Percentiles rank a stretch among this genome's conserved stretches.
phyloP scores from a whole-genome alignment of 2,329 filamentous ascomycete genomes.

The Alternaria sp. region DNA sequence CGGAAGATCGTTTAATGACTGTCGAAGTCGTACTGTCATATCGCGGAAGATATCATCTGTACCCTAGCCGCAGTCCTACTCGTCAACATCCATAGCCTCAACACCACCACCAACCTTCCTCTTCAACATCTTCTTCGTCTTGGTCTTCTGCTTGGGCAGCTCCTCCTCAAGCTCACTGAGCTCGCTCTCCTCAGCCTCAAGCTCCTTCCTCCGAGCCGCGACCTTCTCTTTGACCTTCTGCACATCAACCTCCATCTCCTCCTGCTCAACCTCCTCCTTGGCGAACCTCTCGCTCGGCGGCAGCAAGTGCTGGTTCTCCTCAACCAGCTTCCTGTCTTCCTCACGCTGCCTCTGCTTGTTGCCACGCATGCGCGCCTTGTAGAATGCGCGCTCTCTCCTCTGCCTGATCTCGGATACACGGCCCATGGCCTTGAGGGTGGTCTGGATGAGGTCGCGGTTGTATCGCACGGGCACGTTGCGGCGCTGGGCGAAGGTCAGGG shows the following conservation, averaged over 20 bases:
- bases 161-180: conserved; percentile 46
- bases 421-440: conserved; percentile 91
- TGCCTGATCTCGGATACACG: conserved; percentile 84
- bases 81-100: conserved; percentile 58
- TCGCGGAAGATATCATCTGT: not conserved
- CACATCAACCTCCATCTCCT: conserved; percentile 61
- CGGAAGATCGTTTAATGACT: not conserved
- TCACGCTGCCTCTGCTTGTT: conserved; percentile 83
- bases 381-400: conserved; percentile 87
- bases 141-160: conserved; percentile 50
- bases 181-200: conserved; percentile 62
- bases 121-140: conserved; percentile 52
- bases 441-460: conserved; percentile 87
- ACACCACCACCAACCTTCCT: conserved; percentile 54
- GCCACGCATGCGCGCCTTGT: conserved; percentile 90
- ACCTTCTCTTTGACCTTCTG: conserved; percentile 58
- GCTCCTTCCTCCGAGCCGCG: conserved; percentile 65
- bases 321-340: conserved; percentile 84
- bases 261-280: conserved; percentile 62
- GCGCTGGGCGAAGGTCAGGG: conserved; percentile 87
- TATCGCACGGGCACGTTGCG: conserved; percentile 96
- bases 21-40: not conserved
- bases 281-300: conserved; percentile 61
- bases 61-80: conserved; percentile 10
- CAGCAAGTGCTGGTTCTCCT: conserved; percentile 90